Conservation (phyloP, 345 rosid species). For the Murraya paniculata region DNA sequence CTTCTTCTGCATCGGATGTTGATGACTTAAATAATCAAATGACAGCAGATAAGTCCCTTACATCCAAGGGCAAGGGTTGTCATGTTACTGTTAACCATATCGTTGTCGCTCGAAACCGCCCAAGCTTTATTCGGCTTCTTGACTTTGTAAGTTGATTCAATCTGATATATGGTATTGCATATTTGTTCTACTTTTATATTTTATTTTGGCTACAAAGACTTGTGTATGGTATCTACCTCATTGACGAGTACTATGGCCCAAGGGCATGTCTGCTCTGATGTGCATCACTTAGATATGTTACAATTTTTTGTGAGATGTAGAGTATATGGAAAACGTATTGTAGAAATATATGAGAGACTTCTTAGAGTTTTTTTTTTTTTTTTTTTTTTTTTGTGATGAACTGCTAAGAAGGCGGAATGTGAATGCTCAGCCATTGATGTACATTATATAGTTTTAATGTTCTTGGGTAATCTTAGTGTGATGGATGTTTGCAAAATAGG, state of each 20-base stretch:
- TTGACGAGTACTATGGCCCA: constrained; percentile 4
- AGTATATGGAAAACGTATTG: not conserved
- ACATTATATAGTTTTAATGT: not conserved
- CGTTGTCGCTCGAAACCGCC: constrained; percentile 40
- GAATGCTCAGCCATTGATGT: not conserved
- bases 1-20: constrained; percentile 82
- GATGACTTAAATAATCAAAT: constrained; percentile 68
- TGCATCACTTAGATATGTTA: not conserved
- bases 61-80: constrained; percentile 42
- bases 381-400: not conserved
- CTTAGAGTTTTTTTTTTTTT: not conserved
- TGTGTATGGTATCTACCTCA: not conserved
- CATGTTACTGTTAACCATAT: constrained; percentile 48
- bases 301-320: not conserved
- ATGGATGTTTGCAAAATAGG: not conserved
- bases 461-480: not conserved
- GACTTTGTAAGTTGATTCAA: constrained; percentile 61
- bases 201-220: not conserved
- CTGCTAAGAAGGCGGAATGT: not conserved
- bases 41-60: constrained; percentile 43
- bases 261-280: not conserved
- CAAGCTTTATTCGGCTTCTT: constrained; percentile 46
- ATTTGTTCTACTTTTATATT: not conserved
- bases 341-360: not conserved
- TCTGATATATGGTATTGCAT: not conserved